A percentile compares a stretch with the other conserved stretches of the same genome.
These are phyloP conservation scores for Talaromyces sp. DNA, from an alignment of 2,329 filamentous ascomycete species.

Conservation along the genomic window DNA sequence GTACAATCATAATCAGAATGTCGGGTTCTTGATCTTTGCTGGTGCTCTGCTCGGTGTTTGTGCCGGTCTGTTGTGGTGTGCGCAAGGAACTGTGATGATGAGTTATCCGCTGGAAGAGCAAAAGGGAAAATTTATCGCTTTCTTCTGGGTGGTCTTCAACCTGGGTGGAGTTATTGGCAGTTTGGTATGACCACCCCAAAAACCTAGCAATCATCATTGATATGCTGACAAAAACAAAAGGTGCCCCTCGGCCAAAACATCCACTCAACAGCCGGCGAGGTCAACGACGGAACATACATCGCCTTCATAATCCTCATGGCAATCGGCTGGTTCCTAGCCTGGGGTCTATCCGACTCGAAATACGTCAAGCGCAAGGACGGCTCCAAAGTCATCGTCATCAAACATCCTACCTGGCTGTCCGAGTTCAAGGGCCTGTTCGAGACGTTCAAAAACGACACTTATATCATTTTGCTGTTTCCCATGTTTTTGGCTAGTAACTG, in stretches of 20 bases:
- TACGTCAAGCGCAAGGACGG: conserved; percentile 71
- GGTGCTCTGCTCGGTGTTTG: conserved; percentile 46
- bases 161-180: conserved; percentile 81
- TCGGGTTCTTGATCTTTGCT: conserved; percentile 44
- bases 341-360: conserved; percentile 64
- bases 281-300: conserved; percentile 73
- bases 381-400: conserved; percentile 77
- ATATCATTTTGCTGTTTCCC: conserved; percentile 69
- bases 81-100: conserved; percentile 57
- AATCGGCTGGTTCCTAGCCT: conserved; percentile 62
- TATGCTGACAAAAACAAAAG: conserved; percentile 17
- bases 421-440: conserved; percentile 72
- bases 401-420: conserved; percentile 79
- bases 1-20: conserved; percentile 46
- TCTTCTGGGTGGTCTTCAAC: conserved; percentile 96
- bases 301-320: conserved; percentile 82
- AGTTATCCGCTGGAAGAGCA: conserved; percentile 73
- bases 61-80: conserved; percentile 46
- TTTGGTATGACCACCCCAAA: conserved; percentile 41
- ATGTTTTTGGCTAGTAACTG: conserved; percentile 77
- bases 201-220: not conserved
- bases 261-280: conserved; percentile 32
- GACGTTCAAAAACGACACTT: conserved; percentile 64
- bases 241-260: conserved; percentile 43
- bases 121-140: conserved; percentile 84